Evolutionary conservation across 2,329 filamentous ascomycete species (phyloP).

Genomic region (Alternaria sp.): DNA sequence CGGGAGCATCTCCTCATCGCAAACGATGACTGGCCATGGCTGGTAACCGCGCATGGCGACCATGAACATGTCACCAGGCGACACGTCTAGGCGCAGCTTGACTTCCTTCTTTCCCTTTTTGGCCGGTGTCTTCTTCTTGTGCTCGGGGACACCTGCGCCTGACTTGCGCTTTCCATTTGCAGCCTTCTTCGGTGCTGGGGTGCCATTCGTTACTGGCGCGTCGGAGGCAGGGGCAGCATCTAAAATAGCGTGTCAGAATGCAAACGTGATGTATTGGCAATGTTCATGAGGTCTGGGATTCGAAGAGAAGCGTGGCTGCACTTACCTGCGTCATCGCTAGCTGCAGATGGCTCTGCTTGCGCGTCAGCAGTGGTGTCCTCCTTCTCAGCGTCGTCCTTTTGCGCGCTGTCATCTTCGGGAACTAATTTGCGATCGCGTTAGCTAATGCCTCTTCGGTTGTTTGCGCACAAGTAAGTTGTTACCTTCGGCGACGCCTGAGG

Average conservation of each 20-base stretch:
- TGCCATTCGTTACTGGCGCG: constrained; percentile 58
- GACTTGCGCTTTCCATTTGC: constrained; percentile 72
- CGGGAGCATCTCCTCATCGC: constrained; percentile 93
- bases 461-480: constrained; percentile 17
- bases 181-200: constrained; percentile 52
- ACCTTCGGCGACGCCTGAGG: constrained; percentile 43
- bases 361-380: constrained; percentile 37
- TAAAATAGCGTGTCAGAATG: constrained; percentile 29
- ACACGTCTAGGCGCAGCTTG: constrained; percentile 73
- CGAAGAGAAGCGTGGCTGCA: constrained; percentile 2
- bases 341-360: constrained; percentile 31
- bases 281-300: constrained; percentile 4
- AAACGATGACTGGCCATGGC: constrained; percentile 92
- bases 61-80: constrained; percentile 91
- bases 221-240: constrained; percentile 50
- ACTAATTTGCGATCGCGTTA: constrained; percentile 34
- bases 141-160: constrained; percentile 66
- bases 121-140: constrained; percentile 75
- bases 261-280: background rate
- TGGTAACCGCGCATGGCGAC: constrained; percentile 95
- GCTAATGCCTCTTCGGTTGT: constrained; percentile 8
- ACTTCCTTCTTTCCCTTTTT: constrained; percentile 85
- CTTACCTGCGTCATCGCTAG: constrained; percentile 38
- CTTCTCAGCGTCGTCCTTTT: constrained; percentile 26
- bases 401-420: constrained; percentile 25